These are phyloP conservation scores for Medicago ruthenica DNA, from an alignment of 306 rosid species.

Conservation along the genomic window DNA sequence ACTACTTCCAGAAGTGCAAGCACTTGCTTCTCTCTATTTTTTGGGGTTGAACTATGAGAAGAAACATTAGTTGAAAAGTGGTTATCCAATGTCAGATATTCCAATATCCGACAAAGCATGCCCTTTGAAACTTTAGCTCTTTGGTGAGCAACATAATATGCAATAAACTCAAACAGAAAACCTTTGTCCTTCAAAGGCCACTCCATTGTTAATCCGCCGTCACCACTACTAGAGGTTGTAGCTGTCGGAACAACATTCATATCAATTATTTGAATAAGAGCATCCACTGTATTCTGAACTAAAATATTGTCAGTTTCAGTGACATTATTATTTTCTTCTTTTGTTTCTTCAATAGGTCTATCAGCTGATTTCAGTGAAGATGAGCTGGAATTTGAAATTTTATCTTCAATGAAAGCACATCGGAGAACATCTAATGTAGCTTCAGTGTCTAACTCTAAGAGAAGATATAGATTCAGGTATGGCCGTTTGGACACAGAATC, in stretches of 20 bases:
- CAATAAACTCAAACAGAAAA: slow-evolving; percentile 78
- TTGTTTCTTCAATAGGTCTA: slow-evolving; percentile 41
- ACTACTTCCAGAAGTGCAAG: slow-evolving; percentile 83
- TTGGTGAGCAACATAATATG: slow-evolving; percentile 77
- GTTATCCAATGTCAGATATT: slow-evolving; percentile 70
- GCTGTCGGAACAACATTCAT: slow-evolving; percentile 55
- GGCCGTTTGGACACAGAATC: slow-evolving; percentile 45
- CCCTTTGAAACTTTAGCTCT: slow-evolving; percentile 71
- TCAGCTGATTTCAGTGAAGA: slow-evolving; percentile 54
- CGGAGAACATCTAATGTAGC: slow-evolving; percentile 83
- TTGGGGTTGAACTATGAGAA: slow-evolving; percentile 50
- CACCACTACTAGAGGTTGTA: slow-evolving; percentile 49
- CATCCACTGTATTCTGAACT: slow-evolving; percentile 77
- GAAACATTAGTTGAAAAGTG: slow-evolving; percentile 49
- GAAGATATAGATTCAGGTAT: slow-evolving; percentile 68
- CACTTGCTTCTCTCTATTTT: slow-evolving; percentile 83
- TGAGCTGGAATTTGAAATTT: slow-evolving; percentile 49
- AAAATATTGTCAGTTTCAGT: slow-evolving; percentile 53
- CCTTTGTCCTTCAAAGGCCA: slow-evolving; percentile 81
- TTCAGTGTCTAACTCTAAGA: slow-evolving; percentile 79
- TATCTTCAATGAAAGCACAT: slow-evolving; percentile 72
- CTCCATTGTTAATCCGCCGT: slow-evolving; percentile 46
- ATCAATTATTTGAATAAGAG: slow-evolving; percentile 67
- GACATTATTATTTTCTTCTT: slow-evolving; percentile 45
- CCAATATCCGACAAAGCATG: slow-evolving; percentile 73